A percentile compares a stretch with the other conserved stretches of the same genome.
phyloP scores from a whole-genome alignment of 2,329 filamentous ascomycete species.

The Leptoxyphium fumago region DNA sequence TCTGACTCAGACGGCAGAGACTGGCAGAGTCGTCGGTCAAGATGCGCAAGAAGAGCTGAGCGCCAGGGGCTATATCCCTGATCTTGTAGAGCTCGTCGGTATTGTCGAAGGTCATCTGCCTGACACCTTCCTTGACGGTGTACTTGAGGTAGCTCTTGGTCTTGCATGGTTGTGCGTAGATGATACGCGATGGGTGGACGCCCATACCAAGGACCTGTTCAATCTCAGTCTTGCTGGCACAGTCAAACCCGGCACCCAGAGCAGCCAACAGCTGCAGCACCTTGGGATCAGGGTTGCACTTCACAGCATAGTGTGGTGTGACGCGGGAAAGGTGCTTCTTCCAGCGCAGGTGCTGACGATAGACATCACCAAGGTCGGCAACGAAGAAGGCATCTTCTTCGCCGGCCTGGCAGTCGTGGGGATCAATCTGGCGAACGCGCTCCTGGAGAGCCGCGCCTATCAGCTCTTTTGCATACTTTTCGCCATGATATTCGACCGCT shows the following conservation, averaged over 20 bases:
- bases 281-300: slow-evolving; percentile 91
- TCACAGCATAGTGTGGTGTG: slow-evolving; percentile 96
- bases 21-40: slow-evolving; percentile 91
- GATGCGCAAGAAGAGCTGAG: slow-evolving; percentile 88
- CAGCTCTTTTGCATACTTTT: slow-evolving; percentile 53
- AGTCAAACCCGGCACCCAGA: slow-evolving; percentile 92
- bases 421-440: slow-evolving; percentile 70
- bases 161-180: slow-evolving; percentile 99
- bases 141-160: slow-evolving; percentile 95
- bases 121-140: slow-evolving; percentile 69
- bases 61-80: slow-evolving; percentile 75
- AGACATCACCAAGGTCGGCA: slow-evolving; percentile 93
- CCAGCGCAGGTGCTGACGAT: slow-evolving; percentile 97
- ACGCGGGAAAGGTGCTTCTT: slow-evolving; percentile 85
- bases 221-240: slow-evolving; percentile 94
- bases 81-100: slow-evolving; percentile 96
- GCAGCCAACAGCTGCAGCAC: slow-evolving; percentile 76
- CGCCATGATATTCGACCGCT: slow-evolving; percentile 29
- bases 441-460: slow-evolving; percentile 77
- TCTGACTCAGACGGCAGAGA: slow-evolving; percentile 87
- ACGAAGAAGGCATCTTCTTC: slow-evolving; percentile 98
- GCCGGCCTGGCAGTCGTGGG: slow-evolving; percentile 75
- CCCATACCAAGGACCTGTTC: slow-evolving; percentile 77
- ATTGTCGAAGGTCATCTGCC: slow-evolving; percentile 99
- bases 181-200: slow-evolving; percentile 77